Conservation (phyloP, 2,329 filamentous ascomycete genomes). For the Didymella sp. region DNA sequence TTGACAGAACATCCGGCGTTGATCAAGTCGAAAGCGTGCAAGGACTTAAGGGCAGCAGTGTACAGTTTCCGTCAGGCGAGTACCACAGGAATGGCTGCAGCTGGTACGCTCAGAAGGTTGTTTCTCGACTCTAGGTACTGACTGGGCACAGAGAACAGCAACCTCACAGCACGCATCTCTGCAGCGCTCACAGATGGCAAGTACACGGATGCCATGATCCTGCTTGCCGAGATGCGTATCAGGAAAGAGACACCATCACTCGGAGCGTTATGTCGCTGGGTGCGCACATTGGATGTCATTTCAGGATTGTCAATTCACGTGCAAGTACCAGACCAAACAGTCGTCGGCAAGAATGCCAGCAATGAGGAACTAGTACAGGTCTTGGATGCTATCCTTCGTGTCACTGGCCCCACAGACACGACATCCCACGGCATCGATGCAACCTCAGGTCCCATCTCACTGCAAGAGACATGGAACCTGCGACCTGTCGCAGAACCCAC, state of each 20-base stretch:
- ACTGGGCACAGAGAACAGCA: slow-evolving; percentile 58
- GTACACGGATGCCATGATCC: slow-evolving; percentile 68
- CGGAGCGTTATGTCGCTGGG: slow-evolving; percentile 74
- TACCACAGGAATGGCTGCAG: slow-evolving; percentile 68
- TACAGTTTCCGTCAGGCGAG: slow-evolving; percentile 74
- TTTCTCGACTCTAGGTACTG: slow-evolving; percentile 6
- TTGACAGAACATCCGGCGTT: slow-evolving; percentile 66
- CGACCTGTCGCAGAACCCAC: slow-evolving; percentile 52
- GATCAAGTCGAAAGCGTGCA: slow-evolving; percentile 73
- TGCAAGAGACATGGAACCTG: slow-evolving; percentile 69
- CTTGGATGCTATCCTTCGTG: slow-evolving; percentile 68
- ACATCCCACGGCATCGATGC: slow-evolving; percentile 33
- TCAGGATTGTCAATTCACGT: slow-evolving; percentile 68
- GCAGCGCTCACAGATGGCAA: slow-evolving; percentile 70
- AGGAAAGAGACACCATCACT: slow-evolving; percentile 70
- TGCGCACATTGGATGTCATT: slow-evolving; percentile 72
- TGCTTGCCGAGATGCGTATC: slow-evolving; percentile 74
- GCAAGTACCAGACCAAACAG: slow-evolving; percentile 46
- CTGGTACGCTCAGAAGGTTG: slow-evolving; percentile 46
- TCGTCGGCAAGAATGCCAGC: slow-evolving; percentile 52
- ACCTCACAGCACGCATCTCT: slow-evolving; percentile 71
- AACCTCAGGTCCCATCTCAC: slow-evolving; percentile 59
- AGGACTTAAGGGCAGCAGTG: slow-evolving; percentile 69
- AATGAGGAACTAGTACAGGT: slow-evolving; percentile 63
- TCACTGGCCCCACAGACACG: slow-evolving; percentile 67